Evolutionary conservation across 2,329 filamentous ascomycete species (phyloP).

Genomic region (Chaetoscypha palmicola): DNA sequence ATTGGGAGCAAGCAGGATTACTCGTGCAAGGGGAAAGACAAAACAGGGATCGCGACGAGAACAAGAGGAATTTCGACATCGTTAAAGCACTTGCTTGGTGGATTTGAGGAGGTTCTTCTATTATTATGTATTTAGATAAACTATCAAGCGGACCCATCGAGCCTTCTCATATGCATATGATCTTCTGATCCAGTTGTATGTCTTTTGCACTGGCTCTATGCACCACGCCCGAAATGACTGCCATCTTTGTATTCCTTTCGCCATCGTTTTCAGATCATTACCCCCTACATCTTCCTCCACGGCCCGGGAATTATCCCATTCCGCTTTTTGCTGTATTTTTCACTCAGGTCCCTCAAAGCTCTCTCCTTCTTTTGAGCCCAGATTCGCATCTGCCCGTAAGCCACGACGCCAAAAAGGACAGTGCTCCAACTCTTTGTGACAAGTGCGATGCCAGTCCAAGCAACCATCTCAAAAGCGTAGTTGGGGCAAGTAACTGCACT

Average conservation of each 20-base stretch:
- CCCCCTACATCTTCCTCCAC: conserved; percentile 2
- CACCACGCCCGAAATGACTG: no score
- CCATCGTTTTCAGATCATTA: background rate
- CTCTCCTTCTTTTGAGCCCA: conserved; percentile 93
- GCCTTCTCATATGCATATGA: no score
- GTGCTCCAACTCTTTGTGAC: conserved; percentile 75
- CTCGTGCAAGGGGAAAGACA: no score
- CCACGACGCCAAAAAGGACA: conserved; percentile 66
- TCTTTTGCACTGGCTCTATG: no score
- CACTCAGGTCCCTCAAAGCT: conserved; percentile 84
- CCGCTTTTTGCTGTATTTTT: conserved; percentile 93
- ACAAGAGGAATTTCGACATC: no score
- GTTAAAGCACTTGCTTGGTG: no score
- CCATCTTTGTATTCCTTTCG: background rate
- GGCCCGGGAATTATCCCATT: conserved; percentile 64
- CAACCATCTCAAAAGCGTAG: conserved; percentile 86
- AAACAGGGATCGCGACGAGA: no score
- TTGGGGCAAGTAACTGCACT: conserved; percentile 88
- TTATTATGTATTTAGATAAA: no score
- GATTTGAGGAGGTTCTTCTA: no score
- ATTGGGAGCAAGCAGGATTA: no score
- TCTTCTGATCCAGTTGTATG: no score
- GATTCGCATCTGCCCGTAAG: conserved; percentile 69
- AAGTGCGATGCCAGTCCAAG: conserved; percentile 78
- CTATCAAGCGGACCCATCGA: no score